phyloP scores from a whole-genome alignment of 129 eudicot genomes.

The Chrysanthemum makinoi region DNA sequence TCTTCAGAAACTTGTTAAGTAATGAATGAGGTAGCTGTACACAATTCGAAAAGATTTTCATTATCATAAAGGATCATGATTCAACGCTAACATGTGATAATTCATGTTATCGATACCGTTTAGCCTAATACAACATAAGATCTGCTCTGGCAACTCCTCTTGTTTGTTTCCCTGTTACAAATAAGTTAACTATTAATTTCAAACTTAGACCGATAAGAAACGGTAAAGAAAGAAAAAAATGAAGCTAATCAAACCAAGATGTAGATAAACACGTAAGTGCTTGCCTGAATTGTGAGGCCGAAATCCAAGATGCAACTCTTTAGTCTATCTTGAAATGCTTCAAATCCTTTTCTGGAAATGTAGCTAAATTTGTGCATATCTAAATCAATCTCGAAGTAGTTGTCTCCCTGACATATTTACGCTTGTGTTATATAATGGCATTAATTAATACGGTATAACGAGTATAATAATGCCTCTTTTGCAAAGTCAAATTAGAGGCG shows the following conservation, averaged over 20 bases:
- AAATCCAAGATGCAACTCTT: constrained; percentile 77
- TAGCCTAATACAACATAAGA: constrained; percentile 77
- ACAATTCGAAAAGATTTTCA: constrained; percentile 28
- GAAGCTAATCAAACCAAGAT: not conserved
- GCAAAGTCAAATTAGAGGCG: not conserved
- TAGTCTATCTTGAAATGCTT: constrained; percentile 63
- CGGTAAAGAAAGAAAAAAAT: too few species aligned
- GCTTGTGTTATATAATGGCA: not conserved
- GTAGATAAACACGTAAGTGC: not conserved
- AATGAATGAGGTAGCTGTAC: constrained; percentile 15
- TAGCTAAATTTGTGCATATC: constrained; percentile 95
- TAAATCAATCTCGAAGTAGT: constrained; percentile 83
- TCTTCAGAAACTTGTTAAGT: constrained; percentile 9
- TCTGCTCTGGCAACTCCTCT: constrained; percentile 89
- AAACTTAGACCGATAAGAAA: not conserved
- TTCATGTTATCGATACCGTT: constrained; percentile 66
- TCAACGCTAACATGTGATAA: constrained; percentile 58
- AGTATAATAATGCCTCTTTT: constrained; percentile 7
- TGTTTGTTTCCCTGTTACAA: constrained; percentile 67
- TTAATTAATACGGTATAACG: not conserved
- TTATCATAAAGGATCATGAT: constrained; percentile 37
- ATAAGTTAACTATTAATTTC: not conserved
- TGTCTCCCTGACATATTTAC: constrained; percentile 57
- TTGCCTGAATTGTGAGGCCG: constrained; percentile 87
- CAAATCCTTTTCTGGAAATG: constrained; percentile 92